Evolutionary conservation across 2,329 filamentous ascomycete species (phyloP).

Genomic region (Trichoderma pleuroti): DNA sequence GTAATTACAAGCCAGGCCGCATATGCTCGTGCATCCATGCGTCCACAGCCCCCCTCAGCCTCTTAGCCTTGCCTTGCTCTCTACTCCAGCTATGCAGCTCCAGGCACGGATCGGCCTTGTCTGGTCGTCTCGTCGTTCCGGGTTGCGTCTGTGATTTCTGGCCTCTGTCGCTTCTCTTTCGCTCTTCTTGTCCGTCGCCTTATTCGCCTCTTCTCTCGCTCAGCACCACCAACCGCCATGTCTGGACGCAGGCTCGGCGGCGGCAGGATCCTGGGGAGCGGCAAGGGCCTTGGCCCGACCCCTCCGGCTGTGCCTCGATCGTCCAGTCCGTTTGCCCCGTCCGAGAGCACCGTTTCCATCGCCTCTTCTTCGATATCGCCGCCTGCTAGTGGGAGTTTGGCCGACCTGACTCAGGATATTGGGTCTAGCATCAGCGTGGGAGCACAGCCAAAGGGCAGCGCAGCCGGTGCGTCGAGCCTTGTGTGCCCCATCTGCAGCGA

Average conservation of each 20-base stretch:
- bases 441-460: conserved; percentile 50
- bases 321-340: conserved; percentile 50
- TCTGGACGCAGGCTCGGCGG: conserved; percentile 84
- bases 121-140: conserved; percentile 31
- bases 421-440: conserved; percentile 73
- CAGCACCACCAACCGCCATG: conserved; percentile 49
- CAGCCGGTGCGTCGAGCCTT: conserved; percentile 56
- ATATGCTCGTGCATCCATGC: neutral
- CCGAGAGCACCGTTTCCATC: conserved; percentile 72
- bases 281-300: conserved; percentile 72
- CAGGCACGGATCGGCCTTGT: conserved; percentile 34
- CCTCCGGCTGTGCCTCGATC: conserved; percentile 42
- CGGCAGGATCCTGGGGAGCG: conserved; percentile 85
- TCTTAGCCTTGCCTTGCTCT: conserved; percentile 1
- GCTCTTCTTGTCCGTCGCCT: neutral
- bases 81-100: conserved; percentile 28
- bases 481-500: conserved; percentile 98
- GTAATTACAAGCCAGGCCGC: neutral
- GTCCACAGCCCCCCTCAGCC: conserved; percentile 1
- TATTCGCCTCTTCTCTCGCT: neutral
- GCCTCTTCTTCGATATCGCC: conserved; percentile 69
- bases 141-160: conserved; percentile 4
- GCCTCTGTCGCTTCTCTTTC: neutral
- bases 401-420: conserved; percentile 72
- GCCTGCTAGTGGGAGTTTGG: conserved; percentile 56